Conservation (phyloP, 768 basidiomycete genomes). For the Mycena rosella region DNA sequence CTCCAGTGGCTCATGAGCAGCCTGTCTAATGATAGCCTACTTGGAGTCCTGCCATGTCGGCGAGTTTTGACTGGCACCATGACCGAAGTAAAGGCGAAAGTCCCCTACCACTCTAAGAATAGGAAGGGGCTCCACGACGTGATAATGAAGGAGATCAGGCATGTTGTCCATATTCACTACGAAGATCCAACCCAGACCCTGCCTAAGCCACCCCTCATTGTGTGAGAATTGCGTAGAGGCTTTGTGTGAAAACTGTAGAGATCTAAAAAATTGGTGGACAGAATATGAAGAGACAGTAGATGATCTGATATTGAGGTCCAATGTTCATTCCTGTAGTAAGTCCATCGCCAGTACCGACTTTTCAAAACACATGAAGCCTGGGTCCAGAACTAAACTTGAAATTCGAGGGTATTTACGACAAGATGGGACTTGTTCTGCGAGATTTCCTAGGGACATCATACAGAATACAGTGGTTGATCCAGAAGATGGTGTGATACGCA, state of each 20-base stretch:
- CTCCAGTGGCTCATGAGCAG: too few species aligned
- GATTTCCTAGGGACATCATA: conserved; percentile 49
- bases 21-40: conserved; percentile 49
- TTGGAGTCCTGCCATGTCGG: conserved; percentile 49
- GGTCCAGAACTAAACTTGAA: conserved; percentile 19
- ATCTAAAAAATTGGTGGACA: conserved; percentile 28
- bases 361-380: conserved; percentile 19
- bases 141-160: not conserved
- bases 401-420: conserved; percentile 45
- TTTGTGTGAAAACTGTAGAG: conserved; percentile 40
- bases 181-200: conserved; percentile 41
- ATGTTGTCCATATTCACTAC: conserved; percentile 18
- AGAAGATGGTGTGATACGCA: not conserved
- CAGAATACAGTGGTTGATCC: conserved; percentile 41
- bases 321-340: conserved; percentile 46
- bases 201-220: conserved; percentile 36
- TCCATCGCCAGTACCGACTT: conserved; percentile 27
- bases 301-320: conserved; percentile 45
- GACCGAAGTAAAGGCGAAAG: conserved; percentile 29
- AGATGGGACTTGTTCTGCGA: conserved; percentile 46
- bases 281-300: conserved; percentile 41
- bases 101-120: not conserved
- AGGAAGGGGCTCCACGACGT: not conserved
- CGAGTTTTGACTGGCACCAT: conserved; percentile 42
- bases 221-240: conserved; percentile 26